Conservation (phyloP, 176 grass and related monocot species). For the Aegilops longissima region DNA sequence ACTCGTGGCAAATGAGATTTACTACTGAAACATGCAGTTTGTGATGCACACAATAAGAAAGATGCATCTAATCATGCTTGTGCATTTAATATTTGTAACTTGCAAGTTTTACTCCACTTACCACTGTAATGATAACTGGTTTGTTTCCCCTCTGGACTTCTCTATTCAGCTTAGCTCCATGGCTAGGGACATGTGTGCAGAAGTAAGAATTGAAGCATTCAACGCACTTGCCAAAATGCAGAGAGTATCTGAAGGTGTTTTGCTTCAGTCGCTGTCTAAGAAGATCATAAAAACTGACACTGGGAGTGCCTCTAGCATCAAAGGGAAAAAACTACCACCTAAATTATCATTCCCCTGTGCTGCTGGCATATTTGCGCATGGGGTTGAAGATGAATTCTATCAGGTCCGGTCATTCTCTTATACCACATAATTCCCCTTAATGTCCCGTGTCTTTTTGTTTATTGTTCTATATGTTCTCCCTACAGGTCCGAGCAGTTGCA, state of each 20-base stretch:
- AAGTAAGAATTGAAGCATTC: constrained; percentile 86
- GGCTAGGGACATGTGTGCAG: constrained; percentile 81
- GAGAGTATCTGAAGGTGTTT: constrained; percentile 55
- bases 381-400: constrained; percentile 88
- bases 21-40: not conserved
- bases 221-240: constrained; percentile 62
- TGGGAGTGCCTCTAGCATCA: constrained; percentile 32
- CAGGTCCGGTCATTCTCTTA: constrained; percentile 46
- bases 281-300: constrained; percentile 60
- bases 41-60: not conserved
- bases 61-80: not conserved
- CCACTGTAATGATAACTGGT: constrained; percentile 1
- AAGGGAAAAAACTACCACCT: constrained; percentile 43
- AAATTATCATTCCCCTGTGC: constrained; percentile 54
- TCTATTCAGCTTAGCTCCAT: constrained; percentile 76
- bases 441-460: constrained; percentile 3
- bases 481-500: constrained; percentile 65
- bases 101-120: not conserved
- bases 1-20: not conserved
- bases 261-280: constrained; percentile 83
- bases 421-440: not conserved
- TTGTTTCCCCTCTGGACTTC: constrained; percentile 9
- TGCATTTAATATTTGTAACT: constrained; percentile 7
- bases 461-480: constrained; percentile 26
- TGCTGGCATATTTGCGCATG: constrained; percentile 78